Percentiles rank a stretch among this genome's conserved stretches.
phyloP scores from a whole-genome alignment of 1,139 yeast genomes.

The Geotrichum klebahnii region DNA sequence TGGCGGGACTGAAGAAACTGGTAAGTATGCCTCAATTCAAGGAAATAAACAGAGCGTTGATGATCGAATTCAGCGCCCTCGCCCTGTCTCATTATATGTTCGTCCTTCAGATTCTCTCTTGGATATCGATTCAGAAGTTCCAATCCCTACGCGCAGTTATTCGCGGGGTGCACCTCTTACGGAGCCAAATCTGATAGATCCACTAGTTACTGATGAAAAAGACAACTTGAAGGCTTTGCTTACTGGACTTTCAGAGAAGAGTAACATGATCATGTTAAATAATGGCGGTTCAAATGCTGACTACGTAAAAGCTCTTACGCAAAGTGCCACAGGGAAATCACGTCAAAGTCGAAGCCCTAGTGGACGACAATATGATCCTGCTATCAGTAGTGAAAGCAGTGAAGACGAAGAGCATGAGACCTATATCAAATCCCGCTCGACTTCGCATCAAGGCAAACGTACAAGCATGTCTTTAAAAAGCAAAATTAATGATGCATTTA shows the following conservation, averaged over 20 bases:
- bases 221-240: slow-evolving; percentile 37
- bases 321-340: slow-evolving; percentile 39
- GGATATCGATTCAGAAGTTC: slow-evolving; percentile 8
- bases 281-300: slow-evolving; percentile 46
- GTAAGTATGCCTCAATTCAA: background rate
- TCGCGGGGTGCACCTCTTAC: slow-evolving; percentile 13
- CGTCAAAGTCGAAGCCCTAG: slow-evolving; percentile 17
- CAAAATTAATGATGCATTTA: slow-evolving; percentile 37
- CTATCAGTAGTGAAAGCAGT: background rate
- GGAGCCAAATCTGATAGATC: slow-evolving; percentile 23
- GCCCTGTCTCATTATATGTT: slow-evolving; percentile 19
- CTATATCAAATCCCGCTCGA: slow-evolving; percentile 13
- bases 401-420: slow-evolving; percentile 5
- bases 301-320: slow-evolving; percentile 53
- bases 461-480: slow-evolving; percentile 32
- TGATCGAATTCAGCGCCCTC: slow-evolving; percentile 9
- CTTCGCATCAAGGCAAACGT: slow-evolving; percentile 27
- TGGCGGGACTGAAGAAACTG: slow-evolving; percentile 4
- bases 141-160: slow-evolving; percentile 4
- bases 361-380: background rate
- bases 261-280: slow-evolving; percentile 38
- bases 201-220: slow-evolving; percentile 28
- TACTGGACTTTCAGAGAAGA: slow-evolving; percentile 38
- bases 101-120: slow-evolving; percentile 16
- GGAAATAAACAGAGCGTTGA: slow-evolving; percentile 6